Evolutionary conservation across 768 basidiomycete species (phyloP), one percentile per base, ranked within the genome.

Genomic region (Kwoniella shandongensis): DNA sequence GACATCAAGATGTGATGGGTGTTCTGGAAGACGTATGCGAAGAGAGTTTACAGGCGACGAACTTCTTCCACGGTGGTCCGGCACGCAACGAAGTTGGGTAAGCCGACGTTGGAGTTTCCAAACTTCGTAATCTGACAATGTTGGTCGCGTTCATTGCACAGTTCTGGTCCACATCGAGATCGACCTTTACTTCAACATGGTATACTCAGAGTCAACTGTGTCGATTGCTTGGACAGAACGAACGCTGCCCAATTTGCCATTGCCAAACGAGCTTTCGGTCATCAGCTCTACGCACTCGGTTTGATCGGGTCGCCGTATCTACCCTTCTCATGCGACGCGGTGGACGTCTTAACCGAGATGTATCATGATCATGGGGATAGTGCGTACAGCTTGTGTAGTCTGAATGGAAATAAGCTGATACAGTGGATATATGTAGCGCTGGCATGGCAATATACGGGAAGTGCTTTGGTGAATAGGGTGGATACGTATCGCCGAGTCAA

Each of bases 341-440:
- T 93, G 38, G 91, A 93, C 73, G 92, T 98, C 84, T 72, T 99
- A 65, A 98, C 92, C 3, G 91, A 96, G 78, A 97, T 99, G 92
- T 97, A 93, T 75, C 91, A 94, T 72, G 91, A 96, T 74, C 92
- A 96, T 65, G 91, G 91, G 1, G 91, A 96, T 71, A 93, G 91
- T 91, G 70, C 69, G 88, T 77, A 23, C 27, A 8, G 8, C n/a
- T 46, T 2, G 18, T 2, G n/a, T n/a, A n/a, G n/a, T n/a, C n/a
- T n/a, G n/a, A n/a, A n/a, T 13, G 53, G 8, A 1, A 30, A 10
- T 54, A 66, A 56, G 58, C 40, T n/a, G n/a, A n/a, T n/a, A n/a
- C n/a, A n/a, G n/a, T n/a, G n/a, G n/a, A n/a, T n/a, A n/a, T n/a
- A n/a, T 29, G 4, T 54, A 93, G 93, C 91, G 0, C 85, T 98